A percentile compares a stretch with the other conserved stretches of the same genome.
phyloP scores from a whole-genome alignment of 169 alveolate species.

The Cryptosporidium xiaoi region DNA sequence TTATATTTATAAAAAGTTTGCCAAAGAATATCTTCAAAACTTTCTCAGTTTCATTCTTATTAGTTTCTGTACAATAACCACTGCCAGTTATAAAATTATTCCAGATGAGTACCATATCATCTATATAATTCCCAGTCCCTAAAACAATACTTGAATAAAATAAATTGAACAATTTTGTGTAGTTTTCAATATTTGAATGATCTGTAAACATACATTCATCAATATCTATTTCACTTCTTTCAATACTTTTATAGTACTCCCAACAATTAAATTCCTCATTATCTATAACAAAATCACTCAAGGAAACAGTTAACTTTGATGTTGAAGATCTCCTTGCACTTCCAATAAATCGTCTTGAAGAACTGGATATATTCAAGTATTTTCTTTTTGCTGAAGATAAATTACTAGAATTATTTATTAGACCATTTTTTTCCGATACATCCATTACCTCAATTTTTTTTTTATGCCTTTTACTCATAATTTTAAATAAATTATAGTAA shows the following conservation, averaged over 20 bases:
- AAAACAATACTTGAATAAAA: conserved; percentile 22
- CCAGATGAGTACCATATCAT: conserved; percentile 45
- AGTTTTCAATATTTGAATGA: conserved; percentile 27
- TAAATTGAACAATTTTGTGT: conserved; percentile 10
- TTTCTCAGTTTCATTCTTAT: conserved; percentile 3
- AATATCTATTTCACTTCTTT: not conserved
- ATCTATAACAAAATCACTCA: conserved; percentile 41
- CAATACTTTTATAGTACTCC: conserved; percentile 46
- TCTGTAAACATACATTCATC: not conserved
- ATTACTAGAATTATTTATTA: not conserved
- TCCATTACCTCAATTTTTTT: conserved; percentile 9
- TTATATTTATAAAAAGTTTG: conserved; percentile 32
- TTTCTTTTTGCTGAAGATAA: conserved; percentile 35
- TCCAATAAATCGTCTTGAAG: conserved; percentile 18
- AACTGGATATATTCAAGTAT: not conserved
- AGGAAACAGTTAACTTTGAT: conserved; percentile 2
- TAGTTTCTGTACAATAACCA: not conserved
- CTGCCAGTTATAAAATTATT: conserved; percentile 9
- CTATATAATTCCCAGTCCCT: conserved; percentile 33
- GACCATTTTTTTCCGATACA: no score
- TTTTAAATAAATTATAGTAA: not conserved
- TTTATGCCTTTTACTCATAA: conserved; percentile 39
- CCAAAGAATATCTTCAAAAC: conserved; percentile 18
- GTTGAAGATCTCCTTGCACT: conserved; percentile 35
- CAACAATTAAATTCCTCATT: conserved; percentile 27